Evolutionary conservation across 306 rosid genomes (phyloP).

Genomic region (Vigna unguiculata): DNA sequence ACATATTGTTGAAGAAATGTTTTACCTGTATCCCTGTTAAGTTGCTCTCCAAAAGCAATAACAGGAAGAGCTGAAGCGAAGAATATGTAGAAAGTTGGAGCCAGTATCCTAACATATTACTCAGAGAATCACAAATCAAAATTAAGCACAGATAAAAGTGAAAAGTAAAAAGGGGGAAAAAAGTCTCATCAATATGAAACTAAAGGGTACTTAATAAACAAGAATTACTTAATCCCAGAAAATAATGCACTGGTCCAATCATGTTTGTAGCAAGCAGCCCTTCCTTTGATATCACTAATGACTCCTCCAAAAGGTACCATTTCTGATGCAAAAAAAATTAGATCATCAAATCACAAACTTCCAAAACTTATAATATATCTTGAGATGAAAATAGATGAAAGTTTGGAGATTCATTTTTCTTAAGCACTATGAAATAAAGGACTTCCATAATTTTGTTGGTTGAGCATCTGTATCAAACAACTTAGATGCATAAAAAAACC

Average conservation of each 20-base stretch:
- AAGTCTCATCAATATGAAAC: not conserved
- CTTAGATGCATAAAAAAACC: too few species aligned
- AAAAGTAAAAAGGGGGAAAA: not conserved
- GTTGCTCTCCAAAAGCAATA: conserved; percentile 85
- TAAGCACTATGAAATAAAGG: not conserved
- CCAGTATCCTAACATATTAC: conserved; percentile 60
- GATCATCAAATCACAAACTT: conserved; percentile 11
- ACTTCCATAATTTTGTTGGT: too few species aligned
- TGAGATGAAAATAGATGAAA: not conserved
- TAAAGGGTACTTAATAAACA: too few species aligned
- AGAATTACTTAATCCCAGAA: conserved; percentile 60
- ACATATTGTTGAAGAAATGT: not conserved
- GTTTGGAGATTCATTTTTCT: not conserved
- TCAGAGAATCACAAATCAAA: not conserved
- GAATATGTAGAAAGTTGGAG: conserved; percentile 80
- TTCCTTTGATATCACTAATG: conserved; percentile 63
- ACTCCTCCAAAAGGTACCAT: conserved; percentile 71
- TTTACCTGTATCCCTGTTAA: conserved; percentile 69
- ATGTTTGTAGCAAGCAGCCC: conserved; percentile 64
- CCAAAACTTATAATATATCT: not conserved
- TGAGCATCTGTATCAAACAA: too few species aligned
- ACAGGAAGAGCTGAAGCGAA: conserved; percentile 86
- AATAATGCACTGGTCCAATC: conserved; percentile 63
- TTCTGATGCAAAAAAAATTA: conserved; percentile 38
- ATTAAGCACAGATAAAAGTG: not conserved